phyloP scores from a whole-genome alignment of 2,329 filamentous ascomycete genomes.

The Ophiostoma pallidulum region DNA sequence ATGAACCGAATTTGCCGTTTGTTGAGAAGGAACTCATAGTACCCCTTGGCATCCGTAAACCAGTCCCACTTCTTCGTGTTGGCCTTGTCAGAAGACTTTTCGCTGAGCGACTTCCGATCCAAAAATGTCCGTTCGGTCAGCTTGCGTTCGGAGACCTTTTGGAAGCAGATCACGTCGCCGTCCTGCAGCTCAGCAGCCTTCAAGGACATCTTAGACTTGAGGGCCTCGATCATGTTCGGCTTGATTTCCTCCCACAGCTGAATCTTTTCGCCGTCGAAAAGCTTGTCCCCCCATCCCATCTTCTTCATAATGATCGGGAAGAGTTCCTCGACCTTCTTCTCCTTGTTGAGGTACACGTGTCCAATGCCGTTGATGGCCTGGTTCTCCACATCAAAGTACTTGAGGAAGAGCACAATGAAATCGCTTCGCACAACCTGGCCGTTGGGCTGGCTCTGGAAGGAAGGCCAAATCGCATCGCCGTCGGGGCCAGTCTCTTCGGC shows the following conservation, averaged over 20 bases:
- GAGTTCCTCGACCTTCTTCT: slow-evolving; percentile 81
- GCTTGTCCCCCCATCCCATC: slow-evolving; percentile 78
- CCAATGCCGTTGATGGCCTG: slow-evolving; percentile 70
- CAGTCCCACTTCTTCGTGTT: slow-evolving; percentile 36
- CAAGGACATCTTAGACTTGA: slow-evolving; percentile 85
- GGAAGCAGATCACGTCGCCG: slow-evolving; percentile 94
- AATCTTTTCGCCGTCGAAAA: slow-evolving; percentile 51
- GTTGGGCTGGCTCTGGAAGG: slow-evolving; percentile 48
- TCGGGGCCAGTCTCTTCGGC: slow-evolving; percentile 56
- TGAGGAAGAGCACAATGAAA: slow-evolving; percentile 76
- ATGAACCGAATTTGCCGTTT: slow-evolving; percentile 71
- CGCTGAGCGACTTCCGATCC: slow-evolving; percentile 31
- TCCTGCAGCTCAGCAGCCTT: slow-evolving; percentile 92
- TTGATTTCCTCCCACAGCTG: slow-evolving; percentile 96
- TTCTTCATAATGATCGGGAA: slow-evolving; percentile 65
- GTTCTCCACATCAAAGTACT: slow-evolving; percentile 72
- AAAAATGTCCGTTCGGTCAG: slow-evolving; percentile 25
- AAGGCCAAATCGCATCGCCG: slow-evolving; percentile 64
- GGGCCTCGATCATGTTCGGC: slow-evolving; percentile 88
- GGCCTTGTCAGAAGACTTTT: slow-evolving; percentile 26
- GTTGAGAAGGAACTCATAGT: slow-evolving; percentile 89
- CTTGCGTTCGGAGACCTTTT: slow-evolving; percentile 50
- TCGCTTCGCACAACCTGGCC: slow-evolving; percentile 51
- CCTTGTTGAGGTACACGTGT: slow-evolving; percentile 78
- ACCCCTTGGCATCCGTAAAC: slow-evolving; percentile 66